Evolutionary conservation across 352 stramenopile genomes (phyloP), one percentile per base, ranked within the genome.

Genomic region (Elongisporangium senticosum): DNA sequence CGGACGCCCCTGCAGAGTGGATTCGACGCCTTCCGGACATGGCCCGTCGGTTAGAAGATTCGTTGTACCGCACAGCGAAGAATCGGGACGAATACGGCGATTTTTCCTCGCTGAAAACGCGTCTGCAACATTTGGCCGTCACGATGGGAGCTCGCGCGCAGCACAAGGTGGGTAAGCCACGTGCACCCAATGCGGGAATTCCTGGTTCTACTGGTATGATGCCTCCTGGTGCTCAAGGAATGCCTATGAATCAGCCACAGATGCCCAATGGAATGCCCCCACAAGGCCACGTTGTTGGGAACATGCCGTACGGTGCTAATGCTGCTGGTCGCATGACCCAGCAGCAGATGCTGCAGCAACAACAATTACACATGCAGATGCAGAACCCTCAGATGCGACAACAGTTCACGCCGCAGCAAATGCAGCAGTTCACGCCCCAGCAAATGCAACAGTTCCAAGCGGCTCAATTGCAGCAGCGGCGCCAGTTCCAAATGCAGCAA

Each of bases 1-100:
- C 96, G 2, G 96, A 99, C 72, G 96, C 97, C 17, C 92, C 95
- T 10, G 80, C 95, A 22, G 96, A 99, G 72, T 99, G 96, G 96
- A 93, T 99, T 58, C 90, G 97, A 51, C 97, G 98, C 63, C 74
- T 99, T 24, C 96, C 96, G 4, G 95, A 99, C 68, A 99, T 99
- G 96, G 97, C 97, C 7, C 95, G 97, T 51, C 87, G 96, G 51
- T 79, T 99, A 21, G 97, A 99, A 69, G 96, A 99, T 64, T 98
- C 95, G 51, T 72, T 99, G 51, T 99, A 99, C 72, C 83, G 87
- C 49, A 94, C 90, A 58, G 72, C 96, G 62, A 79, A 96, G 76
- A 77, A 94, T 71, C 72, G 96, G 48, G 93, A 98, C 39, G 95
- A 98, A 57, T 99, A 99, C 62, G 97, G 96, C 52, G 93, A 99